A percentile compares a stretch with the other conserved stretches of the same genome.
Conservation (phyloP, 2,329 filamentous ascomycete genomes). For the Neofusicoccum sp. region DNA sequence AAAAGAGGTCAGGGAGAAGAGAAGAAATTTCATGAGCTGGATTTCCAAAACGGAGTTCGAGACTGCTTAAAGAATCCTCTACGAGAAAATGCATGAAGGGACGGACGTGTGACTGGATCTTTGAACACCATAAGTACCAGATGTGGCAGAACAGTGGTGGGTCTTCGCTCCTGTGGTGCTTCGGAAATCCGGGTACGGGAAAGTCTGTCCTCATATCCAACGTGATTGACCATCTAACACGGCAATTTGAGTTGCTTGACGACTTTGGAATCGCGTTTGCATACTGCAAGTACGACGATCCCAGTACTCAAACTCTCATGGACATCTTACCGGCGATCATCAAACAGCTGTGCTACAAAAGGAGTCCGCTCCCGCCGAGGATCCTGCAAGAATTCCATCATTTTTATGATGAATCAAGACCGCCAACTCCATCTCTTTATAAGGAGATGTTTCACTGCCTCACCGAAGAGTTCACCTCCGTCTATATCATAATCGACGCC, state of each 20-base stretch:
- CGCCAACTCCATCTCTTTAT: not conserved
- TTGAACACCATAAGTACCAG: not conserved
- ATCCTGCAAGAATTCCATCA: not conserved
- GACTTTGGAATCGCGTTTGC: not conserved
- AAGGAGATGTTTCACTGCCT: not conserved
- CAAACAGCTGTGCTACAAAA: conserved; percentile 1
- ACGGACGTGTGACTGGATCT: not conserved
- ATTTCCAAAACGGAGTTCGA: not conserved
- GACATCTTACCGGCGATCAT: not conserved
- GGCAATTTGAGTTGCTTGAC: not conserved
- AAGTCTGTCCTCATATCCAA: not conserved
- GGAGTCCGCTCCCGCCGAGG: not conserved
- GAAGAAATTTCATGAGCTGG: not conserved
- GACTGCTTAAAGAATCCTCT: not conserved
- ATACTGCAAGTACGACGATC: not conserved
- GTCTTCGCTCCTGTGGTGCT: not conserved
- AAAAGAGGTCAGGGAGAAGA: not conserved
- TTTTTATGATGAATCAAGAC: not conserved
- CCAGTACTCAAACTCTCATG: not conserved
- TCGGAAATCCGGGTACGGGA: not conserved
- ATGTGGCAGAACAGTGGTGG: not conserved
- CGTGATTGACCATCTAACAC: not conserved
- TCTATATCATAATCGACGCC: not conserved
- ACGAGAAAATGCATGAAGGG: not conserved
- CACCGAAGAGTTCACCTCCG: not conserved